phyloP scores from a whole-genome alignment of 2,329 filamentous ascomycete species.

The Alternaria ethzedia region DNA sequence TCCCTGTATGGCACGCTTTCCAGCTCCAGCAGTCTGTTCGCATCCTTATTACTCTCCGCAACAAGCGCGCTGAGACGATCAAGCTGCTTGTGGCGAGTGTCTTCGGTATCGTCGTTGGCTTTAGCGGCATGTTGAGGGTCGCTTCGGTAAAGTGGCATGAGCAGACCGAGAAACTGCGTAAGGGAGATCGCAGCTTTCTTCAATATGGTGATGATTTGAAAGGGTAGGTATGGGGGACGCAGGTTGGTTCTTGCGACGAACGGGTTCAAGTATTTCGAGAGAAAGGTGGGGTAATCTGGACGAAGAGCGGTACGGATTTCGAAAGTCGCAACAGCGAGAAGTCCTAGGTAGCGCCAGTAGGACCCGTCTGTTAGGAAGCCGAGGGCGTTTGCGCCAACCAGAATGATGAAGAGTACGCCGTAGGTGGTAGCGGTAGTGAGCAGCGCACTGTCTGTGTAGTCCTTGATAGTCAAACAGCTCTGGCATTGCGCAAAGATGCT shows the following conservation, averaged over 20 bases:
- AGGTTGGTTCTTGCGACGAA: slow-evolving; percentile 49
- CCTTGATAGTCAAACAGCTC: slow-evolving; percentile 70
- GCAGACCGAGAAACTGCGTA: slow-evolving; percentile 43
- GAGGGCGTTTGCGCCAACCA: slow-evolving; percentile 43
- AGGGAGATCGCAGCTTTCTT: slow-evolving; percentile 78
- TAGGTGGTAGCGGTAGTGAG: slow-evolving; percentile 33
- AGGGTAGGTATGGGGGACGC: slow-evolving; percentile 76
- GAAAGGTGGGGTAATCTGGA: slow-evolving; percentile 52
- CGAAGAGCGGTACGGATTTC: slow-evolving; percentile 65
- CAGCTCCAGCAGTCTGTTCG: slow-evolving; percentile 72
- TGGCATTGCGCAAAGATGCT: slow-evolving; percentile 62
- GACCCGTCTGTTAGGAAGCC: slow-evolving; percentile 43
- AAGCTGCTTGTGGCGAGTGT: slow-evolving; percentile 63
- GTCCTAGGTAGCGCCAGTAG: slow-evolving; percentile 58
- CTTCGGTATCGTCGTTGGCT: slow-evolving; percentile 37
- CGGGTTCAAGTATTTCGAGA: slow-evolving; percentile 57
- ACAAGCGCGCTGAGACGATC: slow-evolving; percentile 69
- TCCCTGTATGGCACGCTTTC: slow-evolving; percentile 82
- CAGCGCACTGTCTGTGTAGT: slow-evolving; percentile 74
- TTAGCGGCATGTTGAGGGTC: slow-evolving; percentile 32
- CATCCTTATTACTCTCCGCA: slow-evolving; percentile 70
- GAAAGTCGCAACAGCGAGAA: slow-evolving; percentile 62
- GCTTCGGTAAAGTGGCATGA: slow-evolving; percentile 44
- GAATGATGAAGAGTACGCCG: slow-evolving; percentile 32
- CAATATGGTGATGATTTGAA: slow-evolving; percentile 78